Conservation (phyloP, 2,329 filamentous ascomycete species). For the Cyclaneusma minus region DNA sequence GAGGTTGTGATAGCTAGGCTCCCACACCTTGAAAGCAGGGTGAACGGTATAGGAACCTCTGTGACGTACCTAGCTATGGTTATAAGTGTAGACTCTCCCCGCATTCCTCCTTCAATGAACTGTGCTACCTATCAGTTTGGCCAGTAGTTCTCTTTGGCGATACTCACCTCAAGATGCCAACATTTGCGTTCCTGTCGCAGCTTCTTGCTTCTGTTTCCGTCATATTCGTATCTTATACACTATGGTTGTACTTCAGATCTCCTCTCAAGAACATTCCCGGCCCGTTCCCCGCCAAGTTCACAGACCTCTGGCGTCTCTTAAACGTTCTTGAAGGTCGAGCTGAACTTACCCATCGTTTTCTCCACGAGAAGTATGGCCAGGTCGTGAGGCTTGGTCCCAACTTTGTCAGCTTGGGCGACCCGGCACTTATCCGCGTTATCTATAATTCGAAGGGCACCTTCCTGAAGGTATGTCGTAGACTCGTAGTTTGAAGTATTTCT, state of each 20-base stretch:
- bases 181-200: no score
- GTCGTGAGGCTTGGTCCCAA: conserved; percentile 14
- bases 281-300: conserved; percentile 13
- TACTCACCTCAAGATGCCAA: no score
- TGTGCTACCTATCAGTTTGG: no score
- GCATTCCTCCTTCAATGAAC: no score
- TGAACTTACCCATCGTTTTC: conserved; percentile 6
- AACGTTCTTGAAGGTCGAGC: conserved; percentile 8
- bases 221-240: not conserved
- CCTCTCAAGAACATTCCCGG: conserved; percentile 8
- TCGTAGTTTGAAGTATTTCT: no score
- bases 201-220: conserved; percentile 1
- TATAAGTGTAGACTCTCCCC: no score
- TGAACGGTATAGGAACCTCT: no score
- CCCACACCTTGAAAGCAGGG: no score
- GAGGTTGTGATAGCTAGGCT: no score
- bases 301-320: conserved; percentile 14
- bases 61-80: no score
- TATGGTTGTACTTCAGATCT: conserved; percentile 5
- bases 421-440: conserved; percentile 6
- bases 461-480: conserved; percentile 12
- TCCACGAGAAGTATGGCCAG: conserved; percentile 11
- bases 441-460: conserved; percentile 8
- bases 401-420: conserved; percentile 13
- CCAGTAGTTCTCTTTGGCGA: no score